Evolutionary conservation across 1,284 basidiomycete species (phyloP).

Genomic region (Trametes hirsuta): DNA sequence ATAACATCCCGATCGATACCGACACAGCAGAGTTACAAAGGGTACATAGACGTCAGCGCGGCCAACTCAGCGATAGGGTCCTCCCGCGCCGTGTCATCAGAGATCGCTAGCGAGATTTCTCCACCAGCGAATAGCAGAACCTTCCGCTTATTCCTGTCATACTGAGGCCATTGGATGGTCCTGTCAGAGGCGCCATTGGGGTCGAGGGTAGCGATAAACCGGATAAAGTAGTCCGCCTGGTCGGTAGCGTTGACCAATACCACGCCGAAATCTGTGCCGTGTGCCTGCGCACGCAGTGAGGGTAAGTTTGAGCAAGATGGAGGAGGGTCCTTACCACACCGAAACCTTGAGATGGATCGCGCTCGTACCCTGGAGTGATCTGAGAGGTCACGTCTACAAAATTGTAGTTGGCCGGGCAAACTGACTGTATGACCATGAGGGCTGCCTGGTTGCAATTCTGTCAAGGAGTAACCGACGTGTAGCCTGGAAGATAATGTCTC

Average conservation of each 20-base stretch:
- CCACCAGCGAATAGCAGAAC: too few relatives aligned
- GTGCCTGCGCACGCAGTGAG: background rate
- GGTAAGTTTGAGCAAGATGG: background rate
- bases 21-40: too few relatives aligned
- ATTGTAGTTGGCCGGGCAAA: background rate
- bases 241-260: slow-evolving; percentile 23
- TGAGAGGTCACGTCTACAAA: background rate
- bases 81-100: too few relatives aligned
- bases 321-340: too few relatives aligned
- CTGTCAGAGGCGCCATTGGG: slow-evolving; percentile 35
- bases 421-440: slow-evolving; percentile 19
- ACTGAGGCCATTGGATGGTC: slow-evolving; percentile 51
- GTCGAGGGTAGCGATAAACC: slow-evolving; percentile 21
- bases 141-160: slow-evolving; percentile 20
- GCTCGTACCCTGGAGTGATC: background rate
- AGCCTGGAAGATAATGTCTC: slow-evolving; percentile 52
- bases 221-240: slow-evolving; percentile 24
- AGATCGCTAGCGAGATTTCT: too few relatives aligned
- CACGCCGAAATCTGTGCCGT: slow-evolving; percentile 25
- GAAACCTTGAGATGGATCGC: too few relatives aligned
- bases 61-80: too few relatives aligned
- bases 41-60: too few relatives aligned
- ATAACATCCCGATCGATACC: too few relatives aligned
- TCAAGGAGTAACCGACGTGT: slow-evolving; percentile 39
- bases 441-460: slow-evolving; percentile 39